These are phyloP conservation scores for Biscogniauxia sp. DNA, from an alignment of 2,329 filamentous ascomycete genomes.

Conservation along the genomic window DNA sequence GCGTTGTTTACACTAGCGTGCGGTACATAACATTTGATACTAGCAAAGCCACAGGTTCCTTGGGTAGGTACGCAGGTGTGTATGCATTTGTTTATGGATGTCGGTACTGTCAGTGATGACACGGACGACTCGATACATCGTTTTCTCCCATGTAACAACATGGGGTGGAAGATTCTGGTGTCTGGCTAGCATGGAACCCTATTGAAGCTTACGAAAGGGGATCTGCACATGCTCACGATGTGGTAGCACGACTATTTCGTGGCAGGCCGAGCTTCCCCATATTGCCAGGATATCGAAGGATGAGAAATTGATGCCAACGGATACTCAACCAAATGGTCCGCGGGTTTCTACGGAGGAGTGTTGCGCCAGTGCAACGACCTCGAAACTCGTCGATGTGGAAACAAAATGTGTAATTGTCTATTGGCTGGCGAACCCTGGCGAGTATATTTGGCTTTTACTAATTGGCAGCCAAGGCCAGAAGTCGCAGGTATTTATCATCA, in stretches of 20 bases:
- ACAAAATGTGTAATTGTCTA: conserved; percentile 4
- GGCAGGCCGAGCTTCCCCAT: conserved; percentile 16
- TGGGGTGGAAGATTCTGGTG: background rate
- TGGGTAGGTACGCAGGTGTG: no score
- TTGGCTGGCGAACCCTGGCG: conserved; percentile 14
- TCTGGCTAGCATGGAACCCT: background rate
- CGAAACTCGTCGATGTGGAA: conserved; percentile 12
- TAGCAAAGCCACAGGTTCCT: no score
- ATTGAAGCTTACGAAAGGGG: conserved; percentile 13
- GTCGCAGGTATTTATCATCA: background rate
- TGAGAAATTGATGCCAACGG: conserved; percentile 10
- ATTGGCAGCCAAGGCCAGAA: background rate
- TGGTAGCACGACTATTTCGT: conserved; percentile 16
- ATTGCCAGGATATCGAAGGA: conserved; percentile 15
- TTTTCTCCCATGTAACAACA: background rate
- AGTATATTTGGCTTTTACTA: conserved; percentile 14
- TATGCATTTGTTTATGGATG: no score
- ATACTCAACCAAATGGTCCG: conserved; percentile 16
- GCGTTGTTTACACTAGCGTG: no score
- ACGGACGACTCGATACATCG: background rate
- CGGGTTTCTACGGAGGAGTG: conserved; percentile 19
- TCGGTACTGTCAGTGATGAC: no score
- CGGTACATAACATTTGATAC: no score
- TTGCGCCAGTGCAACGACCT: conserved; percentile 23
- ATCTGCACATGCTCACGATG: conserved; percentile 12